Evolutionary conservation across 495 filamentous ascomycete species (phyloP).

Genomic region (Aspergillus biplanus): DNA sequence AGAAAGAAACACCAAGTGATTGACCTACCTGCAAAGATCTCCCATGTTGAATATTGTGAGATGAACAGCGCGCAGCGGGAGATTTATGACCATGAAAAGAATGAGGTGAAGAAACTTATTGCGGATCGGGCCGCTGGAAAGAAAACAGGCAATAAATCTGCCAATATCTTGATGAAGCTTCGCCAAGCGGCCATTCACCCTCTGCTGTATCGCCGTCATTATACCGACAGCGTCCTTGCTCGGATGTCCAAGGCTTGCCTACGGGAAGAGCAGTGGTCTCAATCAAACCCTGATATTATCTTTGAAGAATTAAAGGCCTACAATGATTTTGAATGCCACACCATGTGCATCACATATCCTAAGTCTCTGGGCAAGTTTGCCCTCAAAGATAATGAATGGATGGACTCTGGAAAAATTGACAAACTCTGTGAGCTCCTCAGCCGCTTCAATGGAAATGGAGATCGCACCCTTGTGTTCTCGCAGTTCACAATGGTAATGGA

Average conservation of each 20-base stretch:
- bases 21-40: constrained; percentile 80
- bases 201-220: constrained; percentile 79
- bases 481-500: constrained; percentile 92
- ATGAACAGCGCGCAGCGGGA: constrained; percentile 69
- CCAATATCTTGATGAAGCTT: constrained; percentile 86
- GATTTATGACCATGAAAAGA: constrained; percentile 69
- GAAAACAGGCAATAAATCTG: constrained; percentile 57
- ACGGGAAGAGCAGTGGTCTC: constrained; percentile 61
- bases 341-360: constrained; percentile 72
- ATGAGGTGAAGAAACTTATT: constrained; percentile 57
- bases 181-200: constrained; percentile 94
- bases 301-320: constrained; percentile 71
- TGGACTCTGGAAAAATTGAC: constrained; percentile 89
- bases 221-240: constrained; percentile 69
- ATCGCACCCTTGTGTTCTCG: constrained; percentile 86
- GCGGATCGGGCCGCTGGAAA: constrained; percentile 60
- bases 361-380: constrained; percentile 69
- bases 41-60: constrained; percentile 75
- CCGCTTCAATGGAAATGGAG: constrained; percentile 77
- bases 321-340: constrained; percentile 82
- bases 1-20: constrained; percentile 96
- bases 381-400: constrained; percentile 78
- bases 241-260: constrained; percentile 80
- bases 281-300: constrained; percentile 66
- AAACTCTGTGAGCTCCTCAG: constrained; percentile 73